phyloP scores from a whole-genome alignment of 805 yeast species.

The Metschnikowia picachoensis region DNA sequence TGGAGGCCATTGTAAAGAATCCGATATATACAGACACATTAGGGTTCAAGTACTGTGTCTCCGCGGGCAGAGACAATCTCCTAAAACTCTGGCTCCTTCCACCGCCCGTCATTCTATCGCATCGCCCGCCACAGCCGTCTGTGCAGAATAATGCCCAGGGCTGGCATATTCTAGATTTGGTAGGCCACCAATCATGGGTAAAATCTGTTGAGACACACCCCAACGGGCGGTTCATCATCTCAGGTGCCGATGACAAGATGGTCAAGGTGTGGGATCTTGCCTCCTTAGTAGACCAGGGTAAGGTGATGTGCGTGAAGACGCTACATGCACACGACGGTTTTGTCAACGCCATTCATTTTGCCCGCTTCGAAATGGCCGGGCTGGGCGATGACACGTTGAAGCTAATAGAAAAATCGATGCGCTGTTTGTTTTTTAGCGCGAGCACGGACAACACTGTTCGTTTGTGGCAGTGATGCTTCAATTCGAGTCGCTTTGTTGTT shows the following conservation, averaged over 20 bases:
- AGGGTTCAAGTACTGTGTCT: conserved; percentile 69
- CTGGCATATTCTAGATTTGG: conserved; percentile 49
- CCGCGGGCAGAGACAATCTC: conserved; percentile 76
- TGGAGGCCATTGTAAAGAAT: conserved; percentile 28
- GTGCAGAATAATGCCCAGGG: conserved; percentile 54
- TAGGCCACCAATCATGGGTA: conserved; percentile 88
- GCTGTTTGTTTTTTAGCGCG: conserved; percentile 64
- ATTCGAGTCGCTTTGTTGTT: background rate
- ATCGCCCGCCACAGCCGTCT: conserved; percentile 54
- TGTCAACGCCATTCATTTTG: conserved; percentile 59
- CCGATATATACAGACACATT: conserved; percentile 28
- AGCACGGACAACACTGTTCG: conserved; percentile 54
- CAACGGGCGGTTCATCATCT: conserved; percentile 61
- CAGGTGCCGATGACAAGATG: conserved; percentile 76
- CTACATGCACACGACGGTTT: conserved; percentile 72
- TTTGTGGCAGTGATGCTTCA: conserved; percentile 45
- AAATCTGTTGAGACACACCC: conserved; percentile 69
- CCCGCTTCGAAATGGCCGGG: conserved; percentile 31
- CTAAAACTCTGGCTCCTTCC: conserved; percentile 79
- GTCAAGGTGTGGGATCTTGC: conserved; percentile 75
- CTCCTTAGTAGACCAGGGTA: conserved; percentile 33
- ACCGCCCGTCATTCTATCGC: conserved; percentile 53
- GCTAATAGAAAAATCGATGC: conserved; percentile 43
- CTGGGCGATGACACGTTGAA: conserved; percentile 3
- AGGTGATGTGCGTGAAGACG: conserved; percentile 43